phyloP scores from a whole-genome alignment of 805 yeast species.

The Starmerella geochares region DNA sequence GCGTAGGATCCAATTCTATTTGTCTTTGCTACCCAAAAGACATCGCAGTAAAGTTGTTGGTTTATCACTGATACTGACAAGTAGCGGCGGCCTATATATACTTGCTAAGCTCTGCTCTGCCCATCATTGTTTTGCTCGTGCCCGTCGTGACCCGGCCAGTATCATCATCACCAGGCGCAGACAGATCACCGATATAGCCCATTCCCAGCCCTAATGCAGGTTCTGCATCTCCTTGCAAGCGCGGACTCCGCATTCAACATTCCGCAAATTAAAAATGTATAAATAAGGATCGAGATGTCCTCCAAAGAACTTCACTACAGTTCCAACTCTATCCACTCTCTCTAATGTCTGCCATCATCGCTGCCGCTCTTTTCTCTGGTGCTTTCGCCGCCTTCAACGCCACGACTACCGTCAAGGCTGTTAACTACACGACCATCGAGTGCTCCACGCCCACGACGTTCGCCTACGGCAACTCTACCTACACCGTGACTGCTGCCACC shows the following conservation, averaged over 20 bases:
- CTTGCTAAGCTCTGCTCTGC: no score
- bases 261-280: not conserved
- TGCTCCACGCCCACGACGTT: constrained; percentile 27
- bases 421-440: constrained; percentile 26
- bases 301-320: not conserved
- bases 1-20: no score
- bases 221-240: not conserved
- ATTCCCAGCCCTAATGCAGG: not conserved
- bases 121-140: no score
- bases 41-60: no score
- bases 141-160: no score
- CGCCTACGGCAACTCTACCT: constrained; percentile 34
- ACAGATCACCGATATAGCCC: not conserved
- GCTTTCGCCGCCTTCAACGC: constrained; percentile 34
- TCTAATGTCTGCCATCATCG: constrained; percentile 13
- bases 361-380: constrained; percentile 48
- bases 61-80: no score
- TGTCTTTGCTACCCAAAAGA: no score
- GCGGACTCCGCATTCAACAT: constrained; percentile 4
- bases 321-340: constrained; percentile 1
- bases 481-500: constrained; percentile 40
- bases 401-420: constrained; percentile 24
- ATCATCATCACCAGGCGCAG: not conserved
- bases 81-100: no score
- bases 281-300: not conserved